A percentile compares a stretch with the other conserved stretches of the same genome.
Conservation (phyloP, 2,329 filamentous ascomycete genomes). For the Macroventuria anomochaeta region DNA sequence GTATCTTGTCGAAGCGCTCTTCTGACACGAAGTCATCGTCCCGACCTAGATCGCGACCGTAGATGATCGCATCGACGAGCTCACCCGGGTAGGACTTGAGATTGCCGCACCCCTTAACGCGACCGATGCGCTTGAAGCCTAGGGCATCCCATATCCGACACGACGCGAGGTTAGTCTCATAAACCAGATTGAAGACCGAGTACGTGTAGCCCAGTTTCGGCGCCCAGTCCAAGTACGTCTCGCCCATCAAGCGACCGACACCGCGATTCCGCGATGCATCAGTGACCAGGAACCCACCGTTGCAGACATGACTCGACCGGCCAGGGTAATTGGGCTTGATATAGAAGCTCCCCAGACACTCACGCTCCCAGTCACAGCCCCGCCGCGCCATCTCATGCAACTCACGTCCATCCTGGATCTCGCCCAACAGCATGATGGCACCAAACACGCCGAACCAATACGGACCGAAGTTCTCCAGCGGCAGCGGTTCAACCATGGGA, state of each 20-base stretch:
- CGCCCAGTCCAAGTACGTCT: conserved; percentile 60
- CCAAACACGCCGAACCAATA: conserved; percentile 95
- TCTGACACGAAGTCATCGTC: conserved; percentile 89
- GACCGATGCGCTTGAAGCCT: conserved; percentile 89
- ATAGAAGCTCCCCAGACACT: conserved; percentile 89
- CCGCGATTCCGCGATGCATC: conserved; percentile 56
- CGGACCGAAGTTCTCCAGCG: conserved; percentile 74
- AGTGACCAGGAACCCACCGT: conserved; percentile 62
- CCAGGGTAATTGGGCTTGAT: conserved; percentile 95
- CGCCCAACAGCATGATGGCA: conserved; percentile 84
- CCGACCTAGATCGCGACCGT: conserved; percentile 65
- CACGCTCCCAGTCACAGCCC: conserved; percentile 73
- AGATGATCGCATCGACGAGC: conserved; percentile 60
- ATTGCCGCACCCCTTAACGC: conserved; percentile 66
- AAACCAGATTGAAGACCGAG: conserved; percentile 92
- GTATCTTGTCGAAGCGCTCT: conserved; percentile 98
- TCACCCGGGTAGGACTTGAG: conserved; percentile 56
- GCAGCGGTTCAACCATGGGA: conserved; percentile 80
- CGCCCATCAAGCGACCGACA: conserved; percentile 60
- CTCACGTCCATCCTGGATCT: conserved; percentile 64
- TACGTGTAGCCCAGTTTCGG: conserved; percentile 79
- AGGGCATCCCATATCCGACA: conserved; percentile 91
- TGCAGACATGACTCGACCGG: conserved; percentile 86
- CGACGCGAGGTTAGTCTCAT: conserved; percentile 90
- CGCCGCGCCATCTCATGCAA: conserved; percentile 54